These are phyloP conservation scores for Fusarium metavorans DNA, from an alignment of 2,329 filamentous ascomycete genomes.

Conservation along the genomic window DNA sequence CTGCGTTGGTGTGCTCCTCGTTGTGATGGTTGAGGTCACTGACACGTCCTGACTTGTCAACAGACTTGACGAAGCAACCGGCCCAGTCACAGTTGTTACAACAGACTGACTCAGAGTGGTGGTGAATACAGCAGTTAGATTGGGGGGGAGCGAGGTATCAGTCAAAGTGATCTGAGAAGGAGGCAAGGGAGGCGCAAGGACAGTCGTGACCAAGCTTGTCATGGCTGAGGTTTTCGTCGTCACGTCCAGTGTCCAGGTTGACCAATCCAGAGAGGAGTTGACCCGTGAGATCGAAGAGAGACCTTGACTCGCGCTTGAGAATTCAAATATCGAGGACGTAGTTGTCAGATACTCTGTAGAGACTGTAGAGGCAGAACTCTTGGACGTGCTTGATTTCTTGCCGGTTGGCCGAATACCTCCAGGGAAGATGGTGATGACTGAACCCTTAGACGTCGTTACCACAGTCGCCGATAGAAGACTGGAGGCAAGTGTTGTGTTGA, in stretches of 20 bases:
- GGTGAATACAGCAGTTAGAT: neutral
- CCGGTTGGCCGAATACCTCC: constrained; percentile 21
- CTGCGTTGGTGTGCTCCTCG: constrained; percentile 11
- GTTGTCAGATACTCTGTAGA: constrained; percentile 14
- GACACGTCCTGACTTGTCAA: constrained; percentile 4
- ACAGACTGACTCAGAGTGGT: neutral
- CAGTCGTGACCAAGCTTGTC: neutral
- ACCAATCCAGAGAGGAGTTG: constrained; percentile 25
- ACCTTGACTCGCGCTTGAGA: constrained; percentile 2
- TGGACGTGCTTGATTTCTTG: constrained; percentile 6
- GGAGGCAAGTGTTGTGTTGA: constrained; percentile 11
- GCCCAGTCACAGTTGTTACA: neutral
- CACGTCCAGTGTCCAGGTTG: constrained; percentile 25
- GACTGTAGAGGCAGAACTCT: constrained; percentile 1
- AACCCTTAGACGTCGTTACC: constrained; percentile 23
- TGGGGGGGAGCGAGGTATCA: constrained; percentile 20
- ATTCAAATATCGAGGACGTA: constrained; percentile 6
- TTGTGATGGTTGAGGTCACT: constrained; percentile 28
- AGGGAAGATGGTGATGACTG: constrained; percentile 32
- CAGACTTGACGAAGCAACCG: neutral
- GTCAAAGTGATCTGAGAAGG: constrained; percentile 16
- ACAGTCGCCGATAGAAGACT: constrained; percentile 3
- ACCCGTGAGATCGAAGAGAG: constrained; percentile 4
- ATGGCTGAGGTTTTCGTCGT: constrained; percentile 3
- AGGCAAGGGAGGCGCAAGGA: constrained; percentile 10